Percentiles rank a stretch among this genome's conserved stretches.
Conservation (phyloP, 257 asterid species). For the Nicotiana noctiflora region DNA sequence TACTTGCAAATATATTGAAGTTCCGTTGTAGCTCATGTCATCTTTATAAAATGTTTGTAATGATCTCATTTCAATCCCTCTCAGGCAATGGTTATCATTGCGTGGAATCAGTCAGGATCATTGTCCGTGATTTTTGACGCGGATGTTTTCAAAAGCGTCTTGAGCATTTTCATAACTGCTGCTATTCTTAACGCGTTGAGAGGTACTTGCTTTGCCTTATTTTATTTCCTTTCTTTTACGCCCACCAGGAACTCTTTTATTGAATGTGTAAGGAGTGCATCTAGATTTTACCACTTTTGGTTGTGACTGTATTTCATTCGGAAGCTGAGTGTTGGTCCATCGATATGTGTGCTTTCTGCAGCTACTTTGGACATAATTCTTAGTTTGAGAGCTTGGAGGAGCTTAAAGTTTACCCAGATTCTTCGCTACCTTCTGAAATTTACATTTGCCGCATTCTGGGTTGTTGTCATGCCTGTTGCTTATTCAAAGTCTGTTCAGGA, state of each 20-base stretch:
- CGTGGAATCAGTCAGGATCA: constrained; percentile 76
- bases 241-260: background rate
- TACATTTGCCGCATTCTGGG: constrained; percentile 80
- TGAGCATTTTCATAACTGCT: constrained; percentile 95
- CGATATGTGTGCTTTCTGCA: constrained; percentile 35
- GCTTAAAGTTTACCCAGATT: constrained; percentile 67
- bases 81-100: constrained; percentile 93
- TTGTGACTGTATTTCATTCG: background rate
- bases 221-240: background rate
- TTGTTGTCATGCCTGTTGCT: constrained; percentile 75
- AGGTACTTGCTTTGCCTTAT: constrained; percentile 40
- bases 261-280: background rate
- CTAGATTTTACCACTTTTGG: background rate
- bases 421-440: constrained; percentile 85
- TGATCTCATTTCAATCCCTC: constrained; percentile 2
- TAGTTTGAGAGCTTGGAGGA: constrained; percentile 80
- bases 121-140: constrained; percentile 52
- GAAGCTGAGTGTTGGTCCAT: background rate
- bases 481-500: constrained; percentile 69
- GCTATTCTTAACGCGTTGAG: constrained; percentile 73
- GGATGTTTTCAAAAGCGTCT: constrained; percentile 55
- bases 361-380: constrained; percentile 84
- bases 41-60: background rate
- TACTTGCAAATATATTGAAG: constrained; percentile 1
- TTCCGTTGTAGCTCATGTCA: background rate